A percentile compares a stretch with the other conserved stretches of the same genome.
These are phyloP conservation scores for Cinnamomum chago DNA, from an alignment of 164 flowering plant genomes.

Conservation along the genomic window DNA sequence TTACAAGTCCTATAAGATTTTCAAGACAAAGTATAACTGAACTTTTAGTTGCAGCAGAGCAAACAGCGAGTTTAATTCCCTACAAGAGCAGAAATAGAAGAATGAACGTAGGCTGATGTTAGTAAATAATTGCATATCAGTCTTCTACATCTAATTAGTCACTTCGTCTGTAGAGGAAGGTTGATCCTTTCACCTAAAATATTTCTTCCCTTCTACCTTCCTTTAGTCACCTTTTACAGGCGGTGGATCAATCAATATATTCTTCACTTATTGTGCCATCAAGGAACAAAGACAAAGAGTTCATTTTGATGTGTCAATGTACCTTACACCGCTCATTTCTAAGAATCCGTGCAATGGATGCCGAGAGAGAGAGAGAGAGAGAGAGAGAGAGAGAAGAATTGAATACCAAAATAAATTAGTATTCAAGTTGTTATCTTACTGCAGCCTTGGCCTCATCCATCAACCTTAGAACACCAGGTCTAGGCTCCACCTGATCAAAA, in stretches of 20 bases:
- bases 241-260: not conserved
- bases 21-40: conserved; percentile 93
- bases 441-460: conserved; percentile 95
- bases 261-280: not conserved
- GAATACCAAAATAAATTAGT: conserved; percentile 2
- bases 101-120: not conserved
- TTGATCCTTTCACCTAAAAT: not conserved
- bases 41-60: conserved; percentile 98
- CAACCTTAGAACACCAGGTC: conserved; percentile 91
- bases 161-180: not conserved
- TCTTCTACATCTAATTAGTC: not conserved
- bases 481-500: conserved; percentile 65
- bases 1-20: conserved; percentile 80
- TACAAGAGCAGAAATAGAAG: conserved; percentile 18
- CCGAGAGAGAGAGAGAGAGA: not conserved
- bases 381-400: not conserved
- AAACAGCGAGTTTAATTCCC: conserved; percentile 90
- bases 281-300: not conserved
- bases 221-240: not conserved
- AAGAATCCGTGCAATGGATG: too few relatives aligned
- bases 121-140: not conserved
- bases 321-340: too few relatives aligned
- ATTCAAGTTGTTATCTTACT: conserved; percentile 46
- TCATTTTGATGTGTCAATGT: too few relatives aligned
- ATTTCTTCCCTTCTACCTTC: not conserved